phyloP scores from a whole-genome alignment of 2,329 filamentous ascomycete genomes.

The Ramularia endophylla region DNA sequence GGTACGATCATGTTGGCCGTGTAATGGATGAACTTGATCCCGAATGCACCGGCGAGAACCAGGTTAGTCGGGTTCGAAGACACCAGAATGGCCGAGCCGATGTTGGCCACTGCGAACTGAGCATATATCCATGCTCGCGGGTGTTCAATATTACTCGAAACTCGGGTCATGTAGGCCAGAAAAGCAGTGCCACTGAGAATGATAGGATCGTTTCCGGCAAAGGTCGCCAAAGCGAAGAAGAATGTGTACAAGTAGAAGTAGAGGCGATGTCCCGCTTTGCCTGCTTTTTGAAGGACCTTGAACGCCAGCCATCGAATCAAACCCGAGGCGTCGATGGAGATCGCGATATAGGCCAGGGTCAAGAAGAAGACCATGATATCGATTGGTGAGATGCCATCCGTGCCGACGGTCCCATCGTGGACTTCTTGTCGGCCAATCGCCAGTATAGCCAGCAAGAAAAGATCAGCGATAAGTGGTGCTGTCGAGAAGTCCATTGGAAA shows the following conservation, averaged over 20 bases:
- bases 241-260: constrained; percentile 70
- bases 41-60: constrained; percentile 65
- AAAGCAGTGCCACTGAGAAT: constrained; percentile 70
- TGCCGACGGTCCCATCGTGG: constrained; percentile 60
- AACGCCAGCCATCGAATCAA: constrained; percentile 66
- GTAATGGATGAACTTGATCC: constrained; percentile 66
- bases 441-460: constrained; percentile 63
- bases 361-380: constrained; percentile 73
- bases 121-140: constrained; percentile 68
- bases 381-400: constrained; percentile 60
- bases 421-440: constrained; percentile 64
- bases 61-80: constrained; percentile 74
- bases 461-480: constrained; percentile 62
- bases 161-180: constrained; percentile 69
- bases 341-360: constrained; percentile 65
- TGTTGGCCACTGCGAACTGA: constrained; percentile 67
- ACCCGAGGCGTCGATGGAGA: constrained; percentile 70
- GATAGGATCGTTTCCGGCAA: constrained; percentile 70
- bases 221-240: constrained; percentile 61
- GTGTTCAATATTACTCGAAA: constrained; percentile 65
- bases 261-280: constrained; percentile 59
- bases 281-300: constrained; percentile 62
- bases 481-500: constrained; percentile 68
- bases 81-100: constrained; percentile 68
- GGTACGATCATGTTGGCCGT: constrained; percentile 75